These are phyloP conservation scores for Lasiosphaeria miniovina DNA, from an alignment of 495 filamentous ascomycete species.

Conservation along the genomic window DNA sequence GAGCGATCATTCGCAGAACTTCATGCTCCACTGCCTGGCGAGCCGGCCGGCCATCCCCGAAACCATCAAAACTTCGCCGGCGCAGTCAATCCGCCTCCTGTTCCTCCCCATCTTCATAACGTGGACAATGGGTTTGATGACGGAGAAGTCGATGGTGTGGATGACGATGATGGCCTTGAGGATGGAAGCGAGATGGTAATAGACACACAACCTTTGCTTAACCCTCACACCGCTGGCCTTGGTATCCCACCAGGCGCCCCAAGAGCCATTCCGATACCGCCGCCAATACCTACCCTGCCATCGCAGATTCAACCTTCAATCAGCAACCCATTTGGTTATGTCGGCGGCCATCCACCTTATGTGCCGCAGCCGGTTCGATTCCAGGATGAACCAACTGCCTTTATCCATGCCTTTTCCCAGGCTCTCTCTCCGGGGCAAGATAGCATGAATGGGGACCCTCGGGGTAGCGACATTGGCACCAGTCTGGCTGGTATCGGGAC, in stretches of 20 bases:
- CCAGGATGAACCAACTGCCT: not conserved
- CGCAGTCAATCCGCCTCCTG: constrained; percentile 1
- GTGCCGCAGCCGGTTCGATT: constrained; percentile 7
- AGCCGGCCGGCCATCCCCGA: not conserved
- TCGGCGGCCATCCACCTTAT: constrained; percentile 16
- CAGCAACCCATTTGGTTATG: constrained; percentile 20
- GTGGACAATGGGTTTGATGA: constrained; percentile 34
- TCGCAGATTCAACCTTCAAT: constrained; percentile 7
- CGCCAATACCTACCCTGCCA: constrained; percentile 12
- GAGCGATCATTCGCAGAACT: constrained; percentile 31
- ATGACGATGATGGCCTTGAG: constrained; percentile 42
- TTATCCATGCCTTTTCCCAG: not conserved
- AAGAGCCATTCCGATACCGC: constrained; percentile 5
- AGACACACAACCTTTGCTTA: constrained; percentile 29
- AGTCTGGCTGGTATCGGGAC: not conserved
- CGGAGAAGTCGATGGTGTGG: constrained; percentile 33
- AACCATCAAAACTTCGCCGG: not conserved
- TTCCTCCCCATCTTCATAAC: constrained; percentile 18
- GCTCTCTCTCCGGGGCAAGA: not conserved
- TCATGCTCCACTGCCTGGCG: constrained; percentile 6
- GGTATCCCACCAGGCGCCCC: not conserved
- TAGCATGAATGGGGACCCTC: not conserved
- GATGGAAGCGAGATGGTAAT: constrained; percentile 43
- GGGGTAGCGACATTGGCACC: not conserved
- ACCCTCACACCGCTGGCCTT: constrained; percentile 3